phyloP scores from a whole-genome alignment of 164 flowering plant species.

The Hamamelis virginiana region DNA sequence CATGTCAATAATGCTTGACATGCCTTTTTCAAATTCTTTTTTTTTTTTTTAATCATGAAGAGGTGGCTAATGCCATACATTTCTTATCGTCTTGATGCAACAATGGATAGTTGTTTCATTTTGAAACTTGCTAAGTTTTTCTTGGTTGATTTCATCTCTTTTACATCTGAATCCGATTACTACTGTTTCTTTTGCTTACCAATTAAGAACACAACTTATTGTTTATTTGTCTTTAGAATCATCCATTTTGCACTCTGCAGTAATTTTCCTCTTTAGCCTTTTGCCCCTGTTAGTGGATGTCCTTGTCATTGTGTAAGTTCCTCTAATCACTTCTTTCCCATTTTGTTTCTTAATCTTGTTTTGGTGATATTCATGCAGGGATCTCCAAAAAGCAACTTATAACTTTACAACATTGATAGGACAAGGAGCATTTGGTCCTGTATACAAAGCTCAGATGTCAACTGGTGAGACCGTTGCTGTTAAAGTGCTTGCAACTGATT shows the following conservation, averaged over 20 bases:
- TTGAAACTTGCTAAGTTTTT: background rate
- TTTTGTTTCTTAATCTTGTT: background rate
- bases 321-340: background rate
- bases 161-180: background rate
- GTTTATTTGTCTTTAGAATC: background rate
- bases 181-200: background rate
- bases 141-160: background rate
- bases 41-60: no score
- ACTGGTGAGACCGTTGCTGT: slow-evolving; percentile 96
- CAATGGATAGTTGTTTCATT: background rate
- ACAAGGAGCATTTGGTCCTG: slow-evolving; percentile 97
- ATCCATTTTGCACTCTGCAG: background rate
- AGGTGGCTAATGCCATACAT: background rate
- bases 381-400: slow-evolving; percentile 87
- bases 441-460: slow-evolving; percentile 90
- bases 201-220: background rate
- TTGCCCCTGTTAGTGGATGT: background rate
- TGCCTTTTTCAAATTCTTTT: background rate
- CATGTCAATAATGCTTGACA: background rate
- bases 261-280: background rate
- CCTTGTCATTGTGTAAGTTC: background rate
- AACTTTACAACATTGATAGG: slow-evolving; percentile 91
- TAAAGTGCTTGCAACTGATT: slow-evolving; percentile 87
- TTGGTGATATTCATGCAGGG: slow-evolving; percentile 44
- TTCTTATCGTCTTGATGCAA: background rate